These are phyloP conservation scores for Cylindrotheca closterium DNA, from an alignment of 108 stramenopile species.

Conservation along the genomic window DNA sequence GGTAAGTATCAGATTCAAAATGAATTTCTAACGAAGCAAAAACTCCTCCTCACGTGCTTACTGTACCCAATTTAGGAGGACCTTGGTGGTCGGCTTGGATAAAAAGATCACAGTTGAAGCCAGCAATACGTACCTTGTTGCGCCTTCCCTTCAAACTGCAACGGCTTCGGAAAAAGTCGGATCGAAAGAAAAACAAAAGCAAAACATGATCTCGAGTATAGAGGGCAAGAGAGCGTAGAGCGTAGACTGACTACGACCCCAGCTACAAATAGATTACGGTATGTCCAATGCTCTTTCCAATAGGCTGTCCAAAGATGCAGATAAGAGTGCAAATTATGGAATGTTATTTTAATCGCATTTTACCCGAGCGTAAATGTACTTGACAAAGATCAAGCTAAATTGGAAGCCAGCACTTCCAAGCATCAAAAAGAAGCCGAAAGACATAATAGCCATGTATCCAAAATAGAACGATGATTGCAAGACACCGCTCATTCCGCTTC, in stretches of 20 bases:
- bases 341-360: slow-evolving; percentile 83
- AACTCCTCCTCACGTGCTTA: not conserved
- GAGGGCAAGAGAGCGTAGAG: too few species aligned
- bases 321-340: too few species aligned
- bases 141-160: slow-evolving; percentile 29
- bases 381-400: slow-evolving; percentile 90
- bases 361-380: slow-evolving; percentile 93
- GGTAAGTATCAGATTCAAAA: not conserved
- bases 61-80: too few species aligned
- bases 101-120: slow-evolving; percentile 40
- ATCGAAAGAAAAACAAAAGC: too few species aligned
- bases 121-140: slow-evolving; percentile 31
- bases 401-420: slow-evolving; percentile 94
- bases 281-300: too few species aligned
- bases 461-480: slow-evolving; percentile 96
- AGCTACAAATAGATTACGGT: too few species aligned
- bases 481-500: slow-evolving; percentile 93
- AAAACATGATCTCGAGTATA: too few species aligned
- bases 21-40: not conserved
- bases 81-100: slow-evolving; percentile 65
- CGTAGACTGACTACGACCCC: too few species aligned
- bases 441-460: slow-evolving; percentile 96
- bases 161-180: slow-evolving; percentile 42
- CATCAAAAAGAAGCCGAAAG: slow-evolving; percentile 95
- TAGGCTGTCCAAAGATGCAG: too few species aligned